A percentile compares a stretch with the other conserved stretches of the same genome.
phyloP scores from a whole-genome alignment of 257 asterid genomes.

The Lithospermum erythrorhizon region DNA sequence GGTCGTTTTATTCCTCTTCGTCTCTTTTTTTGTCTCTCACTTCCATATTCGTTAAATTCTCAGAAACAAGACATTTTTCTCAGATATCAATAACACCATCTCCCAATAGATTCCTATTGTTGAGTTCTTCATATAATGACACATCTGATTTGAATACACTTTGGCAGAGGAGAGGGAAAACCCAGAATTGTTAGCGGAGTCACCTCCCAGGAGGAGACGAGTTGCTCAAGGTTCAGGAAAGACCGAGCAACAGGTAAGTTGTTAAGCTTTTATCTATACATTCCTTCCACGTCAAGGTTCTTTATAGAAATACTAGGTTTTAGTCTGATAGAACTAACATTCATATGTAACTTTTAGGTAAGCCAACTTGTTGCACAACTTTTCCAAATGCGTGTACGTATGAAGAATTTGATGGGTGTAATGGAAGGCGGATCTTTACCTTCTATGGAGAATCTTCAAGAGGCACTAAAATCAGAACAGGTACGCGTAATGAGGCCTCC shows the following conservation, averaged over 20 bases:
- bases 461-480: conserved; percentile 68
- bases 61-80: background rate
- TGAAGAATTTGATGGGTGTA: conserved; percentile 95
- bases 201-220: conserved; percentile 67
- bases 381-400: conserved; percentile 91
- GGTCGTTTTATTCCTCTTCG: too few relatives aligned
- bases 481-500: conserved; percentile 17
- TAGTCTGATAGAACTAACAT: background rate
- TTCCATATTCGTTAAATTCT: background rate
- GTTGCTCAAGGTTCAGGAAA: conserved; percentile 82
- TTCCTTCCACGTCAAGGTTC: background rate
- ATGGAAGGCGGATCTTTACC: conserved; percentile 96
- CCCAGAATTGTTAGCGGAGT: conserved; percentile 88
- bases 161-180: conserved; percentile 89
- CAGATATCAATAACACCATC: too few relatives aligned
- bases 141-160: background rate
- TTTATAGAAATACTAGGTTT: background rate
- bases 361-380: conserved; percentile 89
- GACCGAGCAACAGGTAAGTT: conserved; percentile 85
- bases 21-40: too few relatives aligned
- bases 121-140: background rate
- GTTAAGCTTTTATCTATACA: background rate
- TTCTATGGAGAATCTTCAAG: conserved; percentile 71
- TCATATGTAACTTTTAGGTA: conserved; percentile 35
- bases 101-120: background rate